phyloP scores from a whole-genome alignment of 441 rosid species.

The Pelargonium cotyledonis region DNA sequence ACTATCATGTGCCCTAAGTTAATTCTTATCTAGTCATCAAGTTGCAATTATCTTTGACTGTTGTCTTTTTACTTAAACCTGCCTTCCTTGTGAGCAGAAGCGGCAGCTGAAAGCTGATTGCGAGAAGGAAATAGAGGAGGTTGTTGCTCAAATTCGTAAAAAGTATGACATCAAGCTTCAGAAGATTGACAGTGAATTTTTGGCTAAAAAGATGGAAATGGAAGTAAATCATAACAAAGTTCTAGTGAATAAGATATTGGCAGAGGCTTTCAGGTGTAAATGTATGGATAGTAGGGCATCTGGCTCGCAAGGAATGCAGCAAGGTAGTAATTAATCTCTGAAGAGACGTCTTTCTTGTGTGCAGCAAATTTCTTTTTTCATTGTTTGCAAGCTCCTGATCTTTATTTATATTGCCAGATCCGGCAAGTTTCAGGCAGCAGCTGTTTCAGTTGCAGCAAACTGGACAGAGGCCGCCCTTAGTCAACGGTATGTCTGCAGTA shows the following conservation, averaged over 20 bases:
- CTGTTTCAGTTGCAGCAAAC: constrained; percentile 34
- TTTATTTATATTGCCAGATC: constrained; percentile 36
- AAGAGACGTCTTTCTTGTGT: neutral
- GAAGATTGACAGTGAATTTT: constrained; percentile 46
- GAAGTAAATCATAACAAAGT: constrained; percentile 34
- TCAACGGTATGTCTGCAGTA: constrained; percentile 21
- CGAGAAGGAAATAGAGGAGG: constrained; percentile 59
- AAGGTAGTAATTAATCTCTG: constrained; percentile 43
- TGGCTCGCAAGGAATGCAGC: constrained; percentile 24
- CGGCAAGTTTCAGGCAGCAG: constrained; percentile 36
- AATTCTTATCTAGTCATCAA: neutral
- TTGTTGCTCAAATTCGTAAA: constrained; percentile 44
- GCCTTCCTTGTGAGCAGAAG: constrained; percentile 41
- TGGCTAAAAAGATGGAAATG: constrained; percentile 33
- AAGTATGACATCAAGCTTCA: constrained; percentile 47
- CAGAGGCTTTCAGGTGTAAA: constrained; percentile 60
- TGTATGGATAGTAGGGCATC: constrained; percentile 40
- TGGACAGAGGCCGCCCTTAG: constrained; percentile 27
- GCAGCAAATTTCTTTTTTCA: neutral
- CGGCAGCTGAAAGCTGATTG: constrained; percentile 36
- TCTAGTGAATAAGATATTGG: constrained; percentile 61
- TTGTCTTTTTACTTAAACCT: constrained; percentile 13
- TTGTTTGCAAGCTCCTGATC: constrained; percentile 7
- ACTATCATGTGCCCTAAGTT: neutral
- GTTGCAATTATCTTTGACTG: neutral